A percentile compares a stretch with the other conserved stretches of the same genome.
phyloP scores from a whole-genome alignment of 768 basidiomycete genomes.

The Naganishia kalamii region DNA sequence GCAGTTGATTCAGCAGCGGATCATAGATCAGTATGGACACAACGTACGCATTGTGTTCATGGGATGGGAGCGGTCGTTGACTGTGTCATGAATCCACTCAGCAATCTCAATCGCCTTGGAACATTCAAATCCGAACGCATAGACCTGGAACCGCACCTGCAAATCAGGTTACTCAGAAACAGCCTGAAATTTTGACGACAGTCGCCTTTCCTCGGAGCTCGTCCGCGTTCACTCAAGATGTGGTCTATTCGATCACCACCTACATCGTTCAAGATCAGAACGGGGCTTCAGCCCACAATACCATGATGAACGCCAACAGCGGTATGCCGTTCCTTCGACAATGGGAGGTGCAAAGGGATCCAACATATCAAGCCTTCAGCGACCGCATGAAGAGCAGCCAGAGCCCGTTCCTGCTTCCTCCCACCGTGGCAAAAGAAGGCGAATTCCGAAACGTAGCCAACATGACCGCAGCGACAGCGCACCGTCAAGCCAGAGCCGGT shows the following conservation, averaged over 20 bases:
- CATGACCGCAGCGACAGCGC: not conserved
- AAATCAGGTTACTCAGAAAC: not conserved
- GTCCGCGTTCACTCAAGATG: not conserved
- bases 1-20: slow-evolving; percentile 11
- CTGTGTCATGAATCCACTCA: not conserved
- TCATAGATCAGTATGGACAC: slow-evolving; percentile 4
- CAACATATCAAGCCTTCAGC: not conserved
- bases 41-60: not conserved
- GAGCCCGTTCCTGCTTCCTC: slow-evolving; percentile 1
- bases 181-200: slow-evolving; percentile 6
- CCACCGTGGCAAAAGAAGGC: not conserved
- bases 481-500: not conserved
- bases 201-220: not conserved
- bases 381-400: slow-evolving; percentile 8
- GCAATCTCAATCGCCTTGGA: slow-evolving; percentile 3
- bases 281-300: not conserved
- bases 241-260: slow-evolving; percentile 11
- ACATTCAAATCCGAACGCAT: not conserved
- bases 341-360: not conserved
- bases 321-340: not conserved
- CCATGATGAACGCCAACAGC: not conserved
- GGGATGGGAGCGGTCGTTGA: not conserved
- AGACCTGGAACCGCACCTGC: not conserved
- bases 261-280: not conserved
- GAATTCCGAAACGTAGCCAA: slow-evolving; percentile 12